Conservation (phyloP, 352 stramenopile genomes). For the Phytophthora pistaciae region DNA sequence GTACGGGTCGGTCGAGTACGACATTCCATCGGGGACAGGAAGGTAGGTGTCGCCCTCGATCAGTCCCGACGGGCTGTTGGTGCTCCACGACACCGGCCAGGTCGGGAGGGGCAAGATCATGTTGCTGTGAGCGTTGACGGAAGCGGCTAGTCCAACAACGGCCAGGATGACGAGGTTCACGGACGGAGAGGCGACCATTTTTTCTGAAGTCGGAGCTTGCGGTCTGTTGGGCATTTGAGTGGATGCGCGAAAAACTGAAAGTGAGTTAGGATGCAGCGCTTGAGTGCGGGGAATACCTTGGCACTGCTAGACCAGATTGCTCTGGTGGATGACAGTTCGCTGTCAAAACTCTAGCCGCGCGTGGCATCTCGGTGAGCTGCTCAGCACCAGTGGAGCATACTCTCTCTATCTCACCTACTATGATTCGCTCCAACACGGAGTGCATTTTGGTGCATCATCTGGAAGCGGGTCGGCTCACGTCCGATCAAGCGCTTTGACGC, state of each 20-base stretch:
- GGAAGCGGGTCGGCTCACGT: constrained; percentile 21
- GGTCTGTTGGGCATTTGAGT: constrained; percentile 11
- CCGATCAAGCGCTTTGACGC: constrained; percentile 19
- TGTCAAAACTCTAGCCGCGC: not conserved
- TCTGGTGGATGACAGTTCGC: not conserved
- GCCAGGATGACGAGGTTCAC: constrained; percentile 14
- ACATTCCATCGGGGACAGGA: constrained; percentile 43
- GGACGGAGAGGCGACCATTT: constrained; percentile 17
- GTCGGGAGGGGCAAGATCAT: constrained; percentile 46
- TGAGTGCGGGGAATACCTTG: no score
- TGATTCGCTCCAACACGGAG: constrained; percentile 2
- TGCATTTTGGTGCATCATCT: constrained; percentile 37
- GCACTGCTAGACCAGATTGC: not conserved
- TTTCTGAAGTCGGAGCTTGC: not conserved
- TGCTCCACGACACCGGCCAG: constrained; percentile 40
- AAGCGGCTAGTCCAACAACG: constrained; percentile 2
- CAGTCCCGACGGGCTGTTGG: constrained; percentile 41
- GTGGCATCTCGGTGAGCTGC: constrained; percentile 5
- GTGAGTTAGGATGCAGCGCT: constrained; percentile 6
- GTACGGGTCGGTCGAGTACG: constrained; percentile 36
- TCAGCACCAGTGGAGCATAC: constrained; percentile 6
- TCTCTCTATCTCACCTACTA: not conserved
- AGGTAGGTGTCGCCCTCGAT: constrained; percentile 50
- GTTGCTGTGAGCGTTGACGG: constrained; percentile 31
- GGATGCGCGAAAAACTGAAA: constrained; percentile 22